Evolutionary conservation across 2,329 filamentous ascomycete genomes (phyloP), one percentile per base, ranked within the genome.

Genomic region (Colletotrichum sp.): DNA sequence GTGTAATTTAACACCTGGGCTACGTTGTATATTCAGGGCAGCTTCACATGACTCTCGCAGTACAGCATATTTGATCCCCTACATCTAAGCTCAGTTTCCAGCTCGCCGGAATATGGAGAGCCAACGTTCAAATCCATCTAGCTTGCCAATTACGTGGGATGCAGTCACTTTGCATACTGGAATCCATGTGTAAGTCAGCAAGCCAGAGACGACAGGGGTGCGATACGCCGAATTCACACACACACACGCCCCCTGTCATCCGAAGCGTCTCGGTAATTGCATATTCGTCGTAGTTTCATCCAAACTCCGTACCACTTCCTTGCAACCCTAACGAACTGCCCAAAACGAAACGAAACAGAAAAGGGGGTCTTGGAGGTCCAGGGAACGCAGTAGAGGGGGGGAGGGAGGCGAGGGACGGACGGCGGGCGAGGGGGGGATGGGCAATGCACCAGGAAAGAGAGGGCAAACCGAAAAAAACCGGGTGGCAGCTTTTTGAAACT

Each of bases 291-390:
- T 71, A 70, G 54, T 29, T 36, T 66, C 67, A 73, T 66, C 58
- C 61, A 61, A 47, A 55, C 36, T 66, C 16, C 58, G 34, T 70
- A 24, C 33, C 33, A 27, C 61, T 57, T 57, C 67, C 71, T 70
- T 70, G 71, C 67, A 73, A 73, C 71, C 67, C 71, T 73, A 62
- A 73, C 38, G 67, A 73, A 70, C 54, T 61, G 67, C 54, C 70
- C 54, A 59, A 73, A 73, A 73, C 67, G 55, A 66, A 73, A 70
- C 71, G 71, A 70, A 73, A 73, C 71, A 27, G 67, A 70, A 66
- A 36, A 29, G 51, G 55, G 33, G 70, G 57, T 36, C 59, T 27
- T 38, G 33, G 31, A 38, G n/a, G 59, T 16, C 33, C 33, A 62
- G 21, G 33, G 21, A 24, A 62, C 34, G 59, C 31, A 62, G 29